phyloP scores from a whole-genome alignment of 2,329 filamentous ascomycete species.

The Cordyceps farinosa region DNA sequence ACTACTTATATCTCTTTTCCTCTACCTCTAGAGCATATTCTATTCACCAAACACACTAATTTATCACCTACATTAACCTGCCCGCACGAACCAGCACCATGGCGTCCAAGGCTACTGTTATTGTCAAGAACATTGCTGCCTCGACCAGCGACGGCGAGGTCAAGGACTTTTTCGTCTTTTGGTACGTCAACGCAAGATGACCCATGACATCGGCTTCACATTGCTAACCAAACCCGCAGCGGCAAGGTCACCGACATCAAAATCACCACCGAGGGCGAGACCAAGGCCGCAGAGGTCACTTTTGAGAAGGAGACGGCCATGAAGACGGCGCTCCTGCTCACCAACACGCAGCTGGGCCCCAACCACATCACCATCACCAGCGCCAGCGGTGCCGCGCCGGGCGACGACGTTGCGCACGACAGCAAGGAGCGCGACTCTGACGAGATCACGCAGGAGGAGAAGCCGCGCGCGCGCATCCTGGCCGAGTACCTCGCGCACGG shows the following conservation, averaged over 20 bases:
- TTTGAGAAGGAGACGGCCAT: constrained; percentile 97
- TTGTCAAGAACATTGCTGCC: constrained; percentile 84
- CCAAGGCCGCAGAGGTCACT: constrained; percentile 83
- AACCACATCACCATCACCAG: constrained; percentile 76
- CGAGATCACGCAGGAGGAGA: constrained; percentile 90
- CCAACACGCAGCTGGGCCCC: constrained; percentile 90
- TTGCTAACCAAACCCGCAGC: constrained; percentile 43
- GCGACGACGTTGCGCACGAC: constrained; percentile 57
- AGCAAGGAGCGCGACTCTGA: constrained; percentile 57
- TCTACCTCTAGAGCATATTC: background rate
- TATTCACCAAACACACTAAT: background rate
- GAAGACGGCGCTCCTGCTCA: constrained; percentile 92
- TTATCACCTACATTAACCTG: constrained; percentile 4
- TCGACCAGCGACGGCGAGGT: constrained; percentile 87
- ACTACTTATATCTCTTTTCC: background rate
- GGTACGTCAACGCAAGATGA: constrained; percentile 49
- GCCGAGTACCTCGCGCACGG: constrained; percentile 97
- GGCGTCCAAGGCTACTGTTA: constrained; percentile 62
- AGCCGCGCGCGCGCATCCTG: constrained; percentile 87
- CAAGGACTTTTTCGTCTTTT: constrained; percentile 96
- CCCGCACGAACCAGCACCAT: constrained; percentile 38
- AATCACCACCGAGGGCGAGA: constrained; percentile 63
- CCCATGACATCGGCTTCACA: background rate
- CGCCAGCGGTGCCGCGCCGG: constrained; percentile 60
- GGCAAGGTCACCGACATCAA: constrained; percentile 88